phyloP scores from a whole-genome alignment of 306 rosid species.

The Delonix regia region DNA sequence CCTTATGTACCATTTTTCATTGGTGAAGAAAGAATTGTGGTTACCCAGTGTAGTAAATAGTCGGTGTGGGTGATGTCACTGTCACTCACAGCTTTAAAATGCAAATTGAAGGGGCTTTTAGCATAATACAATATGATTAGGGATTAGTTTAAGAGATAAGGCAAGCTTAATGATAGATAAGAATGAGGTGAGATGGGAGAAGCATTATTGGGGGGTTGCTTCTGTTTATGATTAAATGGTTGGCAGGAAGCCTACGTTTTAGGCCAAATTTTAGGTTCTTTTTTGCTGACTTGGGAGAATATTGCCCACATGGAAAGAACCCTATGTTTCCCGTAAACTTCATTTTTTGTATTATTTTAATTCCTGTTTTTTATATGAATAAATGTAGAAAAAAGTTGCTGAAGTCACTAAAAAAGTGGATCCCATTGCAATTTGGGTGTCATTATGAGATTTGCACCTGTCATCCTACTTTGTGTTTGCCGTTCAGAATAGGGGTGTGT shows the following conservation, averaged over 20 bases:
- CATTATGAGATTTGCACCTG: constrained; percentile 39
- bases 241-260: constrained; percentile 3
- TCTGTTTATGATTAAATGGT: constrained; percentile 9
- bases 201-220: constrained; percentile 32
- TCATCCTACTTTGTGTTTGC: constrained; percentile 43
- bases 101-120: constrained; percentile 2
- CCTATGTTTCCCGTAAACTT: constrained; percentile 41
- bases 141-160: constrained; percentile 9
- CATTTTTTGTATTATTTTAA: background rate
- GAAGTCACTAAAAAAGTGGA: constrained; percentile 52
- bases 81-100: background rate
- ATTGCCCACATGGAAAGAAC: constrained; percentile 38
- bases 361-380: background rate
- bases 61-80: background rate
- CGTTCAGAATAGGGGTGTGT: constrained; percentile 34
- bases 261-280: constrained; percentile 36
- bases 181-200: constrained; percentile 42
- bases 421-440: constrained; percentile 17
- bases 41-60: constrained; percentile 15
- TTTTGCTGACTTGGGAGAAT: constrained; percentile 35
- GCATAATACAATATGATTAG: background rate
- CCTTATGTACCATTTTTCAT: constrained; percentile 1
- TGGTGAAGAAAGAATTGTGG: background rate
- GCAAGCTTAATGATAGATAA: constrained; percentile 35
- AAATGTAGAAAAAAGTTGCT: constrained; percentile 37